These are phyloP conservation scores for Xylaria sp. DNA, from an alignment of 2,329 filamentous ascomycete species.

Conservation along the genomic window DNA sequence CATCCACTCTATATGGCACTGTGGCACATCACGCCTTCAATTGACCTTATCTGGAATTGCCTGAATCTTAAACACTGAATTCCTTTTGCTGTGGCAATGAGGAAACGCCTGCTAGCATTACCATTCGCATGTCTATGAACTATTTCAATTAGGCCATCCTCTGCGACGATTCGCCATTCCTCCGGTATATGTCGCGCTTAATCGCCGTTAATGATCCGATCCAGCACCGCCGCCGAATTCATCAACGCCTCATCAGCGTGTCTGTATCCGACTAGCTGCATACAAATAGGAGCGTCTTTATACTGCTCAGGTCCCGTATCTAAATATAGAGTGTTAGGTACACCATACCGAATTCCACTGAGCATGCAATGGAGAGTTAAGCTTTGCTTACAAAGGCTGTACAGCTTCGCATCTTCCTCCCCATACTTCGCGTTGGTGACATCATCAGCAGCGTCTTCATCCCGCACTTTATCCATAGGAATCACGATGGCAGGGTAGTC, in stretches of 20 bases:
- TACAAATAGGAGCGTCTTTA: slow-evolving; percentile 44
- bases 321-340: slow-evolving; percentile 28
- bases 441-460: slow-evolving; percentile 44
- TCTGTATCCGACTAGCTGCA: slow-evolving; percentile 50
- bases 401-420: slow-evolving; percentile 17
- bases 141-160: no score
- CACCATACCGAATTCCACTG: slow-evolving; percentile 6
- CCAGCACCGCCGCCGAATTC: slow-evolving; percentile 43
- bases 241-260: slow-evolving; percentile 47
- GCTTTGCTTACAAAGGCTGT: not conserved
- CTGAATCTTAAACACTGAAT: not conserved
- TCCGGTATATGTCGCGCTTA: not conserved
- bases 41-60: not conserved
- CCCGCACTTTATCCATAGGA: slow-evolving; percentile 54
- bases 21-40: not conserved
- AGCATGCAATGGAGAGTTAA: not conserved
- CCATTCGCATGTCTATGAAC: not conserved
- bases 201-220: slow-evolving; percentile 42
- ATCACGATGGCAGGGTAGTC: slow-evolving; percentile 66
- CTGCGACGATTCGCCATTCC: no score
- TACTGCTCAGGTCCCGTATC: slow-evolving; percentile 49
- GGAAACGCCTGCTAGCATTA: not conserved
- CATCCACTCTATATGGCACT: no score
- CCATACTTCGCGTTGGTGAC: slow-evolving; percentile 45
- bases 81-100: not conserved